Evolutionary conservation across 306 rosid genomes (phyloP).

Genomic region (Lithocarpus polystachyus): DNA sequence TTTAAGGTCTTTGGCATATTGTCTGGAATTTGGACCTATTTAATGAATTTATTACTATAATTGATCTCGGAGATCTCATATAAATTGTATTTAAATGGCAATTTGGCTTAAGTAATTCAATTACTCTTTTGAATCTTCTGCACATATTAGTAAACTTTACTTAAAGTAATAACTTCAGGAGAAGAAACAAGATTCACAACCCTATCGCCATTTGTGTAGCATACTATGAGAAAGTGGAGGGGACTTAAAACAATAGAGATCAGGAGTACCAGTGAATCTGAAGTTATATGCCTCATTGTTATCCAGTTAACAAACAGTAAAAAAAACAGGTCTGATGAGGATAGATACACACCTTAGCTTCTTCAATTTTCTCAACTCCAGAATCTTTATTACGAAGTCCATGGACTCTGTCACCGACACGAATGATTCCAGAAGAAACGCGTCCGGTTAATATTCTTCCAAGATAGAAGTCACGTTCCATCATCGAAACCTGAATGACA

Average conservation of each 20-base stretch:
- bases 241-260: no score
- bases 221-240: no score
- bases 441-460: constrained; percentile 96
- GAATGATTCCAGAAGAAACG: constrained; percentile 68
- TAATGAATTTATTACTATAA: not conserved
- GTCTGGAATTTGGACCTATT: not conserved
- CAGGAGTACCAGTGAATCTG: no score
- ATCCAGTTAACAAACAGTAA: not conserved
- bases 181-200: not conserved
- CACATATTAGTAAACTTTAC: not conserved
- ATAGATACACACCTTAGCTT: constrained; percentile 73
- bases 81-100: not conserved
- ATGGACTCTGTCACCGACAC: constrained; percentile 86
- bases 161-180: not conserved
- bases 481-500: constrained; percentile 90
- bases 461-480: constrained; percentile 89
- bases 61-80: not conserved
- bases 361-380: constrained; percentile 79
- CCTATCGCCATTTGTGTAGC: not conserved
- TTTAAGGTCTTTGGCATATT: constrained; percentile 8
- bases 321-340: not conserved
- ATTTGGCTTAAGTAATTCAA: not conserved
- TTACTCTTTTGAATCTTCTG: not conserved
- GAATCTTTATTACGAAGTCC: constrained; percentile 76
- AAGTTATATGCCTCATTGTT: not conserved